Conservation (phyloP, 139 green algal genomes). For the Klebsormidium nitens region DNA sequence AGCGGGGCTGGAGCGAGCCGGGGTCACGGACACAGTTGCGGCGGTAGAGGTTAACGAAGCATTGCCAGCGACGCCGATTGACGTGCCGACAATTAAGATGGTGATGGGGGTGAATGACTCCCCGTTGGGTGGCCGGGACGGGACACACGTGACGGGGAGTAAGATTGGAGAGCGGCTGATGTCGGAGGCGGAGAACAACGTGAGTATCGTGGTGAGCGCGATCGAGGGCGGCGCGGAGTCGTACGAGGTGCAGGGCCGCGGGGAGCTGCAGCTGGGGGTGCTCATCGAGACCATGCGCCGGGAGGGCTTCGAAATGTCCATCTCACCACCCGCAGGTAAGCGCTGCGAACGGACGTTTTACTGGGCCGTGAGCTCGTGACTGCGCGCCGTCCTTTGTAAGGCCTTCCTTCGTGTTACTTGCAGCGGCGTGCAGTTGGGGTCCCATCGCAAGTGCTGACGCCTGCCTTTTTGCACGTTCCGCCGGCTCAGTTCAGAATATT, state of each 20-base stretch:
- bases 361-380: too few species aligned
- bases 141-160: slow-evolving; percentile 57
- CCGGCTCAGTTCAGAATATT: too few species aligned
- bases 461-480: too few species aligned
- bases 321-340: slow-evolving; percentile 70
- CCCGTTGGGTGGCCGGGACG: slow-evolving; percentile 59
- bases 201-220: slow-evolving; percentile 53
- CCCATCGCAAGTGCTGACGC: too few species aligned
- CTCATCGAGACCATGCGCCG: slow-evolving; percentile 78
- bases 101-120: slow-evolving; percentile 82
- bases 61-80: slow-evolving; percentile 67
- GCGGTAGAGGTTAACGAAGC: neutral
- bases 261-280: slow-evolving; percentile 86
- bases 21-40: slow-evolving; percentile 74
- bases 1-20: slow-evolving; percentile 47
- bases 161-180: slow-evolving; percentile 73
- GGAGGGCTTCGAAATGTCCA: slow-evolving; percentile 78
- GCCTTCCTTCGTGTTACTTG: too few species aligned
- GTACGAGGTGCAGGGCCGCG: slow-evolving; percentile 76
- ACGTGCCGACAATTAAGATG: slow-evolving; percentile 85
- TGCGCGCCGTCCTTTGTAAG: too few species aligned
- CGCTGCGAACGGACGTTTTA: too few species aligned
- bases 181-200: slow-evolving; percentile 75
- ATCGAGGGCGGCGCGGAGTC: slow-evolving; percentile 18
- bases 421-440: too few species aligned